Conservation (phyloP, 345 rosid genomes). For the Linum lewisii region DNA sequence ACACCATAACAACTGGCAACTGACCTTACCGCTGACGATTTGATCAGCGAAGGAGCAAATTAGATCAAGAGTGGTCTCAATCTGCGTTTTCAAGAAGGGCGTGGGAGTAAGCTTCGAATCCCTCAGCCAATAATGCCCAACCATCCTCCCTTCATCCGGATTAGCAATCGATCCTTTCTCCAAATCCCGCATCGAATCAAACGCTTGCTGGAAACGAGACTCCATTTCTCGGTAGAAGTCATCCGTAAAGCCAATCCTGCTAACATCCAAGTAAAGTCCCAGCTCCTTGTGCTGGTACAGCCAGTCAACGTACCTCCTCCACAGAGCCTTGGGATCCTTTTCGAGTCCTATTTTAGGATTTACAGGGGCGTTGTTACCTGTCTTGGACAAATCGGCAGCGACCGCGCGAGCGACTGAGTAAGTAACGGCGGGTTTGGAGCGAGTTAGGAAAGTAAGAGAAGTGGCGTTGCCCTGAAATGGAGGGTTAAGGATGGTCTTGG, state of each 20-base stretch:
- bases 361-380: slow-evolving; percentile 20
- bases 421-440: slow-evolving; percentile 18
- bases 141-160: slow-evolving; percentile 98
- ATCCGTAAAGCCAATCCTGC: slow-evolving; percentile 79
- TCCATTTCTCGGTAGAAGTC: slow-evolving; percentile 76
- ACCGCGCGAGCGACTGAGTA: slow-evolving; percentile 51
- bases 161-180: slow-evolving; percentile 93
- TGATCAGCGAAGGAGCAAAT: slow-evolving; percentile 60
- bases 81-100: slow-evolving; percentile 42
- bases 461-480: slow-evolving; percentile 2
- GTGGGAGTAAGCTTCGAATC: slow-evolving; percentile 62
- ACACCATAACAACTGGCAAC: too few species aligned
- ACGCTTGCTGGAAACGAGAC: slow-evolving; percentile 55
- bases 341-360: slow-evolving; percentile 39
- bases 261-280: slow-evolving; percentile 77
- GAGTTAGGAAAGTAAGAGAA: slow-evolving; percentile 32
- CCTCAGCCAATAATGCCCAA: slow-evolving; percentile 96
- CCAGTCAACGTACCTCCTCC: slow-evolving; percentile 90
- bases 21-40: slow-evolving; percentile 78
- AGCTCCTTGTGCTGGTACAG: slow-evolving; percentile 86
- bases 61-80: slow-evolving; percentile 59
- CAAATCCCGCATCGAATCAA: slow-evolving; percentile 69
- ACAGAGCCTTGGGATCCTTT: slow-evolving; percentile 54
- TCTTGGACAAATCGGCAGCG: slow-evolving; percentile 31
- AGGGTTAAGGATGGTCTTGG: slow-evolving; percentile 6